phyloP scores from a whole-genome alignment of 2,329 filamentous ascomycete genomes.

The Pyricularia sp. region DNA sequence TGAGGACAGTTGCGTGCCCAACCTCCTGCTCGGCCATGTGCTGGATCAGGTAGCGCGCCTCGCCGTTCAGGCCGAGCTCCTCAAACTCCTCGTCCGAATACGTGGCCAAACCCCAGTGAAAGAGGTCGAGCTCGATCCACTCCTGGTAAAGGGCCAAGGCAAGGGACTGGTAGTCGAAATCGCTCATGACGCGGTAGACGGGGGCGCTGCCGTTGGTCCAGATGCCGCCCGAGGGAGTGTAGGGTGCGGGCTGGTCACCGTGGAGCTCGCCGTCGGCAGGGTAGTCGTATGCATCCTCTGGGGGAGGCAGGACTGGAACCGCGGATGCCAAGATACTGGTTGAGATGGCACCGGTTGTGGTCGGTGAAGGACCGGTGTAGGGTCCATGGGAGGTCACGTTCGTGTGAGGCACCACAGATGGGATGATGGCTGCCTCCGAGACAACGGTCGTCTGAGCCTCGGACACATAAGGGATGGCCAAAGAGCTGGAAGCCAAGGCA shows the following conservation, averaged over 20 bases:
- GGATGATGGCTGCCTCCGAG: neutral
- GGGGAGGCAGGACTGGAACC: conserved; percentile 47
- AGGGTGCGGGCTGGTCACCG: conserved; percentile 60
- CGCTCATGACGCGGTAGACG: conserved; percentile 67
- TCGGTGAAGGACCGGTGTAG: conserved; percentile 52
- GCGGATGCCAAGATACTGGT: conserved; percentile 46
- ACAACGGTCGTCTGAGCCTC: neutral
- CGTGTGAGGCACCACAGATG: neutral
- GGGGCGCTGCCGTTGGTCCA: conserved; percentile 71
- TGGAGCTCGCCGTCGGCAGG: conserved; percentile 62
- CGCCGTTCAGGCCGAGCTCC: conserved; percentile 54
- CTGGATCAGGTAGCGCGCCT: conserved; percentile 61
- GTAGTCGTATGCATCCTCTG: conserved; percentile 57
- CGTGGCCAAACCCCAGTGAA: conserved; percentile 63
- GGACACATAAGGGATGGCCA: neutral
- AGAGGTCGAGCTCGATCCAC: conserved; percentile 77
- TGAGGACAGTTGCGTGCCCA: conserved; percentile 68
- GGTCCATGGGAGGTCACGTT: conserved; percentile 61
- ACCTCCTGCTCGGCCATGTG: conserved; percentile 73
- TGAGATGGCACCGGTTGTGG: conserved; percentile 59
- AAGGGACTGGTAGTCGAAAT: conserved; percentile 77
- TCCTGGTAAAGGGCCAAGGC: conserved; percentile 70
- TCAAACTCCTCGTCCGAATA: conserved; percentile 64
- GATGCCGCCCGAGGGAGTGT: conserved; percentile 61
- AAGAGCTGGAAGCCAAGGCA: neutral